Conservation (phyloP, 208 protist genomes). For the Naegleria lovaniensis region DNA sequence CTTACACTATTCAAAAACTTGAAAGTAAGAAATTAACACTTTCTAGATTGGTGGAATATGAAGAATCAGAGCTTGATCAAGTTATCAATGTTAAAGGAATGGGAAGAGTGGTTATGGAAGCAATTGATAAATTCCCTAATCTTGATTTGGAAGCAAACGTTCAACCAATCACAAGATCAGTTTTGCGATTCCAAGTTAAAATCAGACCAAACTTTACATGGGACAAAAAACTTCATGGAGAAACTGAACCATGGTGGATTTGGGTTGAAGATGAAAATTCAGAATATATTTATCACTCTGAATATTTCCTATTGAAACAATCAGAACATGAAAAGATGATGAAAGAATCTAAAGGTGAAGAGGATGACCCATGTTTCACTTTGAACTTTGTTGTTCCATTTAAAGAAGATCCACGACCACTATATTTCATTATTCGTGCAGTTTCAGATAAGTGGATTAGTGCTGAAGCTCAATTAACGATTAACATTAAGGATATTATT, state of each 20-base stretch:
- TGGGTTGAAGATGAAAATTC: constrained; percentile 92
- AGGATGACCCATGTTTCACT: constrained; percentile 34
- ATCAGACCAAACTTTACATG: constrained; percentile 84
- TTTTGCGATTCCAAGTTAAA: constrained; percentile 83
- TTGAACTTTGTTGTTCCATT: constrained; percentile 91
- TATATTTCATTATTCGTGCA: constrained; percentile 90
- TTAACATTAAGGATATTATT: constrained; percentile 88
- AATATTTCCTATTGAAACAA: constrained; percentile 75
- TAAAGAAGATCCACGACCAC: constrained; percentile 81
- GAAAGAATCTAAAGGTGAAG: constrained; percentile 8
- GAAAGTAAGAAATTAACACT: constrained; percentile 65
- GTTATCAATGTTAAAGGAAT: constrained; percentile 29
- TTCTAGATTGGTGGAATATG: constrained; percentile 46
- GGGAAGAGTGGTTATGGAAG: constrained; percentile 65
- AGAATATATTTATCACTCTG: constrained; percentile 77
- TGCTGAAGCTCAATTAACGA: constrained; percentile 67
- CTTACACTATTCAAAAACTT: constrained; percentile 61
- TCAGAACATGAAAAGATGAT: constrained; percentile 45
- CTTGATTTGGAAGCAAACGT: constrained; percentile 73
- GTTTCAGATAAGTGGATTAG: constrained; percentile 89
- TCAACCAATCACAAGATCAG: constrained; percentile 93
- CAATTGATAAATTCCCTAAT: constrained; percentile 77
- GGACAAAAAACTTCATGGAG: constrained; percentile 83
- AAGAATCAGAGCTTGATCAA: constrained; percentile 47
- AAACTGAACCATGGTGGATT: constrained; percentile 84